These are phyloP conservation scores for Paecilomyces dactylethromorphus DNA, from an alignment of 2,329 filamentous ascomycete genomes.

Conservation along the genomic window DNA sequence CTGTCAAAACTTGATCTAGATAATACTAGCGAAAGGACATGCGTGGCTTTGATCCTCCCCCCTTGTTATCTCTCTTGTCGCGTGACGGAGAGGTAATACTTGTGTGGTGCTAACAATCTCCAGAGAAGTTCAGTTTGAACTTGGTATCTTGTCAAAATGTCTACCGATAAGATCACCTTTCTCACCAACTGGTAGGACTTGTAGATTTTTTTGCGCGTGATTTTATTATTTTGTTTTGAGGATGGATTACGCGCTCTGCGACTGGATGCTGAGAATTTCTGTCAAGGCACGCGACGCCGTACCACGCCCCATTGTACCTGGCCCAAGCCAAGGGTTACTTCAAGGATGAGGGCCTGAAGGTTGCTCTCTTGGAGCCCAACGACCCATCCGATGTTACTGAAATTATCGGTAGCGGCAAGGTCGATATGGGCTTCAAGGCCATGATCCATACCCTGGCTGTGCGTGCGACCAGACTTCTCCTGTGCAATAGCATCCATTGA, in stretches of 20 bases:
- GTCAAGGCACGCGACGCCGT: conserved; percentile 69
- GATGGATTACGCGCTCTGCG: background rate
- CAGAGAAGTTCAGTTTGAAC: conserved; percentile 8
- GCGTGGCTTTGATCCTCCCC: conserved; percentile 56
- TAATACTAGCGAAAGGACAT: conserved; percentile 86
- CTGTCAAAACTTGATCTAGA: conserved; percentile 79
- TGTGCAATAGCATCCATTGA: conserved; percentile 2
- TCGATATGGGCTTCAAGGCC: conserved; percentile 74
- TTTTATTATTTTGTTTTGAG: background rate
- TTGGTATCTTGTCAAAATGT: conserved; percentile 53
- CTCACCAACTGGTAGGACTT: conserved; percentile 68
- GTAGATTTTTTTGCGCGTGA: background rate
- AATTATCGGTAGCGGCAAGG: conserved; percentile 69
- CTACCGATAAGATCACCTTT: conserved; percentile 79
- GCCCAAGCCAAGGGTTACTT: conserved; percentile 71
- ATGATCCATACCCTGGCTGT: conserved; percentile 77
- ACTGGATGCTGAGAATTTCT: conserved; percentile 12
- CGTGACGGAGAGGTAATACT: background rate
- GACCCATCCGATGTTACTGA: conserved; percentile 78
- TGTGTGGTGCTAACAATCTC: conserved; percentile 5
- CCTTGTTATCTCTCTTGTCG: conserved; percentile 5
- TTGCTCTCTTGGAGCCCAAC: conserved; percentile 70
- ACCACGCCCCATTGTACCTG: conserved; percentile 71
- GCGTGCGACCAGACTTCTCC: conserved; percentile 15
- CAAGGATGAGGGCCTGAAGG: conserved; percentile 68